Evolutionary conservation across 257 asterid genomes (phyloP), one percentile per base, ranked within the genome.

Genomic region (Solanum bulbocastanum): DNA sequence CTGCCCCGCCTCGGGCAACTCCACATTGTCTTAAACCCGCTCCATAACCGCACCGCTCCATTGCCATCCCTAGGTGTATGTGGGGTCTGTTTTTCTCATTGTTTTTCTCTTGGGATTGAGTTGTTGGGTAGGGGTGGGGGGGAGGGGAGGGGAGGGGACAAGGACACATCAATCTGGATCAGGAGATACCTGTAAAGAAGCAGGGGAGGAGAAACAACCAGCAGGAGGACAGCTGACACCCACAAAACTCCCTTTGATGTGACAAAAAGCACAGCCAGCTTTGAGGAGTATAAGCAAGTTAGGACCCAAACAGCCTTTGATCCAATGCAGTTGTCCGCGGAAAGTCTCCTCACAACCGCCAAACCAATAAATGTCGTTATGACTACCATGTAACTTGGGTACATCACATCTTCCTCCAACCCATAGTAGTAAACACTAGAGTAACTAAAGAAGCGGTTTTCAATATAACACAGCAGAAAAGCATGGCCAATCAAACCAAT

Each of bases 341-440:
- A 94, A 84, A 97, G 99, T 87, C 97, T 95, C 91, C 98, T 94
- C 87, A 95, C 98, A 88, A 97, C 92, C 89, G 98, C 99, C 91
- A 95, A 91, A 66, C 99, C 99, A 82, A 93, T 90, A 84, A 94
- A 94, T 84, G 98, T 94, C 88, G 99, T 96, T 94, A 95, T 90
- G 91, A 91, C 92, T 88, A 96, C 98, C 99, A 96, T 95, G 93
- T 97, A 97, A 91, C 98, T 97, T 36, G 99, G 99, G 91, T 97
- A 97, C 94, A 97, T 94, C 90, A 94, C 98, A 83, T 97, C 99
- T 68, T 96, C 99, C 89, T 97, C 99, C 94, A 97, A 88, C 81
- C 99, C 99, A 89, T 94, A 95, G 89, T 95, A 97, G 93, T 95
- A 96, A 84, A 90, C 91, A 87, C 93, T 97, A n/a, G 99, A 97